Conservation (phyloP, 2,329 filamentous ascomycete genomes). For the Metarhizium anisopliae region DNA sequence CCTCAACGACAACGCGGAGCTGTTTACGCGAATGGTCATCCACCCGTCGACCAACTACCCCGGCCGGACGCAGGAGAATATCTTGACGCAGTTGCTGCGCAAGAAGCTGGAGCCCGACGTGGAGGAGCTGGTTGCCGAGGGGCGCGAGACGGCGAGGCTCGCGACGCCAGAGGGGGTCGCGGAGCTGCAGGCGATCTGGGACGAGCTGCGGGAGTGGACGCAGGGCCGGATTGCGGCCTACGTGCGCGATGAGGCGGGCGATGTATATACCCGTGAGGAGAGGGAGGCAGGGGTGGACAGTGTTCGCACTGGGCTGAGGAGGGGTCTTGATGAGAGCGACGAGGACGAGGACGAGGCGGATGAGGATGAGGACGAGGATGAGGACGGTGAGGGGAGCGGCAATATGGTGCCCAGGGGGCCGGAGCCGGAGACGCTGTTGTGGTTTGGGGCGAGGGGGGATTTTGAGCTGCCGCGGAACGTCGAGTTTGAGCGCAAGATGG, state of each 20-base stretch:
- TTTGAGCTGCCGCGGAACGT: conserved; percentile 35
- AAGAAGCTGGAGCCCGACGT: conserved; percentile 77
- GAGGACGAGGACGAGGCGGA: conserved; percentile 50
- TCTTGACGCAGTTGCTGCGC: conserved; percentile 62
- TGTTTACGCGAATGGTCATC: conserved; percentile 61
- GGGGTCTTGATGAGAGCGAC: conserved; percentile 40
- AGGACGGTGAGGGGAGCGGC: conserved; percentile 9
- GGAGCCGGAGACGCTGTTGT: conserved; percentile 38
- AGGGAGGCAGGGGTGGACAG: conserved; percentile 55
- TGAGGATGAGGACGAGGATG: conserved; percentile 16
- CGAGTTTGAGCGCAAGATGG: conserved; percentile 30
- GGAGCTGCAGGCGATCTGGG: conserved; percentile 48
- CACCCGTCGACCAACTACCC: conserved; percentile 71
- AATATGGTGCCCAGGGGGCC: conserved; percentile 22
- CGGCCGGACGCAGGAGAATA: conserved; percentile 55
- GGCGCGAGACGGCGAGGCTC: conserved; percentile 37
- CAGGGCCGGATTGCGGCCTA: conserved; percentile 31
- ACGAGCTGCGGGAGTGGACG: conserved; percentile 32
- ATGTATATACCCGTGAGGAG: conserved; percentile 66
- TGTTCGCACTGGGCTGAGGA: conserved; percentile 61
- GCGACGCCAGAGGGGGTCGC: conserved; percentile 34
- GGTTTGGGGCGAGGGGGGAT: conserved; percentile 35
- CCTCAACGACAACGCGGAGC: conserved; percentile 54
- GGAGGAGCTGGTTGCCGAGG: conserved; percentile 62
- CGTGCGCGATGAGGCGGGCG: conserved; percentile 36